Base-by-base conservation (phyloP, 2,329 filamentous ascomycete genomes). In the Dryadomyces quercivorus region DNA sequence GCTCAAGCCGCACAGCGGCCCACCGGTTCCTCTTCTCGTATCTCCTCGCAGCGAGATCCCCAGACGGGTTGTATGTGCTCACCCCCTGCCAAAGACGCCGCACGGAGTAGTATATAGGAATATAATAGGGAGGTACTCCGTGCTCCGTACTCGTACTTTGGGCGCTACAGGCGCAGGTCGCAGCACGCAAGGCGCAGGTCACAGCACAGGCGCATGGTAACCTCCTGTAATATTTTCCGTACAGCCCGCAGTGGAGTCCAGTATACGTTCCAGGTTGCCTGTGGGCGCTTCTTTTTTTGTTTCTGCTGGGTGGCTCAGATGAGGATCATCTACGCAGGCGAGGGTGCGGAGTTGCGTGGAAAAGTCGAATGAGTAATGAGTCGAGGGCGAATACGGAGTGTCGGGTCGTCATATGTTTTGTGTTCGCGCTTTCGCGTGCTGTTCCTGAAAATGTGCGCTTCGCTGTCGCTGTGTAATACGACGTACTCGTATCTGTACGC, bases 171-270 rank as follows among this genome's bases (percentile, higher is more conserved):
- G 50, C 50, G 50, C 50, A 51, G 38, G 38, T 44, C 38, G 38
- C 50, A 51, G 50, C 50, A 51, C 50, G 50, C 50, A 51, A 43
- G 36, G 50, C 21, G 50, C 38, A 51, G 38, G 38, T 31, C 21
- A 51, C 36, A 51, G 50, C 50, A 51, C 50, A 51, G 38, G 16
- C 42, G 42, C 18, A 40, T 40, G 36, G 18, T 10, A 9, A 22
- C 20, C 31, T 38, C 34, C 36, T 50, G 48, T 42, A 50, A 50
- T 50, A 22, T 48, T 38, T 26, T 38, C 18, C 34, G 47, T 38
- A 18, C 47, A 13, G 31, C 31, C 26, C 18, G 9, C 18, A 15
- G 31, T 40, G 36, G 36, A 40, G 36, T 13, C 10, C 4, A 36
- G 36, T 12, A 15, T 12, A 16, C 36, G 36, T 12, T 16, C 10